Percentiles rank a stretch among this genome's conserved stretches.
Evolutionary conservation across 1,139 yeast species (phyloP).

Genomic region (Geotrichum europaeum): DNA sequence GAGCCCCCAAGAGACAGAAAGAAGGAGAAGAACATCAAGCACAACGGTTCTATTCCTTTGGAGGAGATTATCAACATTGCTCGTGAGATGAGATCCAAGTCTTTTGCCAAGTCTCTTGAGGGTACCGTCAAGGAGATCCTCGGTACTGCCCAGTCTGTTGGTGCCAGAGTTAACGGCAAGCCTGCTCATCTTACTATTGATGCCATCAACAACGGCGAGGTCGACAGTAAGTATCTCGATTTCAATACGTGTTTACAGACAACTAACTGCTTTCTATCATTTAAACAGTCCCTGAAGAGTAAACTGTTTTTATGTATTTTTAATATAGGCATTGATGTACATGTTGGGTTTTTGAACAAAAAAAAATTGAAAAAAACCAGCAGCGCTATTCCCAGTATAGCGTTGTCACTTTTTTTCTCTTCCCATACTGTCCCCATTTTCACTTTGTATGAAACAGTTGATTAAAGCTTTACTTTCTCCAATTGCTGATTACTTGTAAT

Average conservation of each 20-base stretch:
- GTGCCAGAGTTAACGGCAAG: conserved; percentile 97
- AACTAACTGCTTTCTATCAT: conserved; percentile 9
- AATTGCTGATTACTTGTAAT: neutral
- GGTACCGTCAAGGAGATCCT: conserved; percentile 98
- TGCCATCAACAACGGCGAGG: conserved; percentile 96
- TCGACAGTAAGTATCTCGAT: conserved; percentile 46
- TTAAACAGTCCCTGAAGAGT: conserved; percentile 19
- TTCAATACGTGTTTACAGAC: conserved; percentile 8
- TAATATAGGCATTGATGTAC: conserved; percentile 23
- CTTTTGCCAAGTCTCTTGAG: conserved; percentile 95
- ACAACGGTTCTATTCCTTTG: conserved; percentile 97
- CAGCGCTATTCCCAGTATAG: neutral
- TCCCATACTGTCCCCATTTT: neutral
- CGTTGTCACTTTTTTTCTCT: neutral
- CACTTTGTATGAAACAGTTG: neutral
- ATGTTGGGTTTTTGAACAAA: conserved; percentile 11
- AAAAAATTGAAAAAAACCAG: conserved; percentile 4
- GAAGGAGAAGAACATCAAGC: conserved; percentile 99
- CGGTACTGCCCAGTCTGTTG: conserved; percentile 99
- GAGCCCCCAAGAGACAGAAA: conserved; percentile 99
- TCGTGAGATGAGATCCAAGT: conserved; percentile 95
- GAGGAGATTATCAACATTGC: conserved; percentile 97
- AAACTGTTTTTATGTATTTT: conserved; percentile 18
- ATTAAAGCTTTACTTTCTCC: neutral
- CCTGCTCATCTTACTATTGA: conserved; percentile 99